Evolutionary conservation across 1,284 basidiomycete genomes (phyloP), one percentile per base, ranked within the genome.

Genomic region (Ganoderma lucidum): DNA sequence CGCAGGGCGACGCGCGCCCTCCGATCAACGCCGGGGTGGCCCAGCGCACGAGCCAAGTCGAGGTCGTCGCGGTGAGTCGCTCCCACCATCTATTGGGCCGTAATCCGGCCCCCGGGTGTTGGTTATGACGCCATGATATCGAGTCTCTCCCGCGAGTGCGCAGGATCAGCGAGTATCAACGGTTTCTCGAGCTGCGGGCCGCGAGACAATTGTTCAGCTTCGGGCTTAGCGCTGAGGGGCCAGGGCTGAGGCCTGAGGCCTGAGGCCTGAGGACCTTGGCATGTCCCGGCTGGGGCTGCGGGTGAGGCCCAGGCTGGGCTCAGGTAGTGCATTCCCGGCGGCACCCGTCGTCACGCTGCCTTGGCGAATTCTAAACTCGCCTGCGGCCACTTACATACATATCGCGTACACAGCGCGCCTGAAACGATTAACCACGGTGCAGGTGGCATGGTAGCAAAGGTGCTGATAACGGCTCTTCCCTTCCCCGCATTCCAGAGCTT

Each of bases 1-100:
- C 83, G 6, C 81, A 88, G 75, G 89, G 88, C 37, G 82, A 89
- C 69, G 81, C 85, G 1, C 84, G 89, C 15, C 84, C 88, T 0
- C 88, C 88, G 0, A 83, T 90, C 56, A 91, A 90, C 71, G 80
- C 79, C 4, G 84, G 82, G 15, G 81, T 89, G 35, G 82, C 82
- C 3, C 80, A 82, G 62, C 84, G 90, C 14, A 86, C 84, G 17
- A 79, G 72, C 10, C 89, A 91, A 73, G 85, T 89, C 32, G 75
- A 81, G 60, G 76, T 81, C 28, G 81, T 89, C 51, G 82, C 88
- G 5, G 88, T 78, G 62, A 66, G 77, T 85, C 74, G 70, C 44
- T 42, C 23, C 6, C 4, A n/a, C 48, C n/a, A 23, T 17, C 39
- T 44, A 39, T 19, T 61, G 37, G 30, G 32, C 32, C 2, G 28